Base-by-base conservation (phyloP, 208 protist genomes). In the Tetramitus jugosus region DNA sequence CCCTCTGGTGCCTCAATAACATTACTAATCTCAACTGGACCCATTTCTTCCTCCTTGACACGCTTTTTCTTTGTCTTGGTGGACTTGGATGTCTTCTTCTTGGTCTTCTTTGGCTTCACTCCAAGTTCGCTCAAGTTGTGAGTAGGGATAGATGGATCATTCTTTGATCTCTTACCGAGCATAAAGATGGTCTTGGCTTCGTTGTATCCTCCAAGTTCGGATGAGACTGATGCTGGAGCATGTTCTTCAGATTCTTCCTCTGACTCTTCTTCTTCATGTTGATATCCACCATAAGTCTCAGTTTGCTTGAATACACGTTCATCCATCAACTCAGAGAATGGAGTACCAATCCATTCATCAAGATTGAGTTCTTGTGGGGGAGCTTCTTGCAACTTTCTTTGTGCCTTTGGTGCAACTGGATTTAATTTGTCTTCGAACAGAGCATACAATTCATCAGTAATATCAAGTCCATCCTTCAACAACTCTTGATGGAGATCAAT, bases 341-440 rank as follows among this genome's bases (percentile, higher is more conserved):
- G 13, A 20, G 2, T 40, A 20, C 68, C 40, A 40, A 75, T 75
- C 45, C 45, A 60, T 20, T 13, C n/a, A 40, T 75, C 68, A 6
- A 75, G n/a, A 60, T 75, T 33, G 6, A 75, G 33, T 26, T 31
- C 45, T 60, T 75, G 43, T 60, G 68, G 68, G n/a, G 40, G 35
- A n/a, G 45, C 26, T n/a, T n/a, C n/a, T n/a, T n/a, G n/a, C 6
- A 75, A n/a, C n/a, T 75, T 56, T 56, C 14, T 13, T 75, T 75
- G 68, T 60, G 45, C 17, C 2, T 31, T 31, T 31, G 43, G 42
- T 23, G 37, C 43, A 29, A 75, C 68, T 39, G 68, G 68, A 60
- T 60, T 75, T 10, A 75, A 60, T 40, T 29, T 10, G 1, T 75
- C 68, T 40, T 6, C 17, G n/a, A 75, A 75, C 1, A 75, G 4